Conservation (phyloP, 441 rosid species). For the Eutrema salsugineum region DNA sequence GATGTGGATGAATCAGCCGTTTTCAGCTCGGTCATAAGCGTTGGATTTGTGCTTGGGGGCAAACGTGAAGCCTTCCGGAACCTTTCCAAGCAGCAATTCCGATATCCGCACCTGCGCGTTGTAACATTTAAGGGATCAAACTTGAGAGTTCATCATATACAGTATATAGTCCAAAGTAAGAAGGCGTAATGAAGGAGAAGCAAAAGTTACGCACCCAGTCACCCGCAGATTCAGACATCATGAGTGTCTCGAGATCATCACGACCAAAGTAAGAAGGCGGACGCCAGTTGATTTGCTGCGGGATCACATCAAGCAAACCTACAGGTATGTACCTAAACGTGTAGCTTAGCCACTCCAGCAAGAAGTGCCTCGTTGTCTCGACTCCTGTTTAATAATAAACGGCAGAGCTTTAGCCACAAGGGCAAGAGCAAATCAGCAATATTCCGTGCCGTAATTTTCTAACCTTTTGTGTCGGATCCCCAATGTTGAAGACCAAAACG, state of each 20-base stretch:
- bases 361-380: constrained; percentile 91
- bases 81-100: constrained; percentile 89
- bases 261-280: constrained; percentile 88
- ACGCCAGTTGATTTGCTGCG: constrained; percentile 87
- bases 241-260: constrained; percentile 88
- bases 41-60: constrained; percentile 94
- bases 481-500: constrained; percentile 88
- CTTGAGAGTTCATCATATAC: not conserved
- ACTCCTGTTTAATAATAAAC: constrained; percentile 50
- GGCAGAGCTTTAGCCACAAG: not conserved
- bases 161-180: not conserved
- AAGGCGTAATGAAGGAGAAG: not conserved
- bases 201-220: constrained; percentile 67
- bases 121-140: not conserved
- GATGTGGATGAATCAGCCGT: constrained; percentile 48
- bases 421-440: not conserved
- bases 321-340: constrained; percentile 82
- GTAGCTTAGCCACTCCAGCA: constrained; percentile 96
- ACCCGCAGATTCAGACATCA: constrained; percentile 95
- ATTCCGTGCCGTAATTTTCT: constrained; percentile 14
- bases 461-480: constrained; percentile 95
- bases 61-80: constrained; percentile 87
- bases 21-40: constrained; percentile 85
- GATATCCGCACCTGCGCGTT: constrained; percentile 69
- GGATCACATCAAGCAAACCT: constrained; percentile 80